Conservation (phyloP, 371 early-diverging fungal species). For the Circinella minor region DNA sequence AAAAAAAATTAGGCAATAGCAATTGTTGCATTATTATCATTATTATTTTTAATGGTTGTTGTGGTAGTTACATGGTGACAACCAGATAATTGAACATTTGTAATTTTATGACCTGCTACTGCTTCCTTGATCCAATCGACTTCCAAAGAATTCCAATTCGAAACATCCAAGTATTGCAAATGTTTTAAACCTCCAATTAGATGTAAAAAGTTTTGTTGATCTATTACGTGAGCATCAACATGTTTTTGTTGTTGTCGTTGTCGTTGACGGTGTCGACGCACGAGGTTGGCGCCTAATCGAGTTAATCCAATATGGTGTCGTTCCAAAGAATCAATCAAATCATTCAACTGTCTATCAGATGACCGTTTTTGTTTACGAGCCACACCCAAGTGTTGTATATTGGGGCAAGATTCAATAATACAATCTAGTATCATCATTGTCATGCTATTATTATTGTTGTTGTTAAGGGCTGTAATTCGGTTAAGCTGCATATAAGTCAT, state of each 20-base stretch:
- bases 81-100: background rate
- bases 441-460: background rate
- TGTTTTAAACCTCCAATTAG: background rate
- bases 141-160: background rate
- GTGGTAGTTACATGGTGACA: background rate
- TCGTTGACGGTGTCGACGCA: slow-evolving; percentile 1
- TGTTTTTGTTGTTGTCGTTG: slow-evolving; percentile 2
- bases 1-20: background rate
- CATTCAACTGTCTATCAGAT: background rate
- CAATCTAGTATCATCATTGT: background rate
- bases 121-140: background rate
- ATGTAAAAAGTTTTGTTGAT: background rate
- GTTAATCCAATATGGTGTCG: slow-evolving; percentile 3
- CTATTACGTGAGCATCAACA: background rate
- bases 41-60: background rate
- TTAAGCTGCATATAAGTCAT: slow-evolving; percentile 8
- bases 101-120: slow-evolving; percentile 2
- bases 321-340: slow-evolving; percentile 1
- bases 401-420: slow-evolving; percentile 9
- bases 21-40: background rate
- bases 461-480: background rate
- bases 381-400: background rate
- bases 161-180: slow-evolving; percentile 1
- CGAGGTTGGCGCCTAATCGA: background rate
- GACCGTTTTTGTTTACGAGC: background rate